These are phyloP conservation scores for Pouteria campechiana DNA, from an alignment of 179 eudicot genomes.

Conservation along the genomic window DNA sequence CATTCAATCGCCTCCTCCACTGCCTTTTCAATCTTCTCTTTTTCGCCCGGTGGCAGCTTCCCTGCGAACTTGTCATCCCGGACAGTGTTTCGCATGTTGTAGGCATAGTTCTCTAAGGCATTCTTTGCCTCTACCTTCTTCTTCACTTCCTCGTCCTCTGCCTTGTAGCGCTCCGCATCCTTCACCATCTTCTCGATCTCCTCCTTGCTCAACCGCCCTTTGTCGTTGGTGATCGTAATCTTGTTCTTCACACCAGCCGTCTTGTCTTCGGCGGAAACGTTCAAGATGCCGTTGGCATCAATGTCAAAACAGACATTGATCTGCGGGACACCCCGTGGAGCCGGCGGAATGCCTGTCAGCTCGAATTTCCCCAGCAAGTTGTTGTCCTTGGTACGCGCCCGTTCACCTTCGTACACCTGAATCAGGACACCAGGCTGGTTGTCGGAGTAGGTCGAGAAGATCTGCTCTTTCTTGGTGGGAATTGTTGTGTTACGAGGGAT, in stretches of 20 bases:
- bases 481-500: conserved; percentile 18
- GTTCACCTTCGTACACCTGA: conserved; percentile 15
- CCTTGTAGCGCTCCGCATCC: conserved; percentile 16
- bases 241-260: conserved; percentile 17
- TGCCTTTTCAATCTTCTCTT: conserved; percentile 5
- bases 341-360: conserved; percentile 18
- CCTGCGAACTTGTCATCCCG: conserved; percentile 10
- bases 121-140: conserved; percentile 20
- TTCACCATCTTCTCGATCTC: conserved; percentile 19
- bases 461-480: conserved; percentile 17
- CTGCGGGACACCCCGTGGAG: conserved; percentile 14
- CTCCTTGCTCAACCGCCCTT: conserved; percentile 16
- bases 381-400: conserved; percentile 10
- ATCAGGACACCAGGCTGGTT: conserved; percentile 15
- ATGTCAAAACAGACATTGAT: conserved; percentile 14
- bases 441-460: conserved; percentile 14
- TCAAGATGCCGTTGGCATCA: conserved; percentile 14
- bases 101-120: conserved; percentile 13
- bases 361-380: conserved; percentile 15
- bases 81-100: conserved; percentile 15
- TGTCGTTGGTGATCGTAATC: conserved; percentile 17
- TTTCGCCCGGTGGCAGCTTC: conserved; percentile 3
- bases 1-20: conserved; percentile 6
- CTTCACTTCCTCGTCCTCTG: conserved; percentile 13
- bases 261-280: conserved; percentile 14